Conservation (phyloP, 1,284 basidiomycete species). For the Heterobasidion occidentale region DNA sequence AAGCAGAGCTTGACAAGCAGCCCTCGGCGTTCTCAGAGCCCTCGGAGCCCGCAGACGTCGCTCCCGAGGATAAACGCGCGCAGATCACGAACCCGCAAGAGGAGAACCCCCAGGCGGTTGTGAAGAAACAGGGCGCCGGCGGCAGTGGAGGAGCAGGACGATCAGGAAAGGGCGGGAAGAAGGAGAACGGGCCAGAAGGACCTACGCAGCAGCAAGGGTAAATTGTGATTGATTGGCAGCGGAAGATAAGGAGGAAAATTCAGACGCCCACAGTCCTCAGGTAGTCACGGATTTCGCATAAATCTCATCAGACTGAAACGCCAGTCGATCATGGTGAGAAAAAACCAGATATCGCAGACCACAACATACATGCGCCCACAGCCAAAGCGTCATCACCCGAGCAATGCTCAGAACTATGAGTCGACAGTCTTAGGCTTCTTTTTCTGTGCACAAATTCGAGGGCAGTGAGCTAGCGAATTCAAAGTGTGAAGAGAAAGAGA, state of each 20-base stretch:
- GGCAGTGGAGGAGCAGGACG: too few relatives aligned
- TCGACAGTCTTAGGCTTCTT: constrained; percentile 2
- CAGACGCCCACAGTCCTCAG: too few relatives aligned
- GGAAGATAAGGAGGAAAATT: too few relatives aligned
- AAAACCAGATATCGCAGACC: too few relatives aligned
- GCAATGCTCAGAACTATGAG: too few relatives aligned
- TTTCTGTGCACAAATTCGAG: not conserved
- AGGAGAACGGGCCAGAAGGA: not conserved
- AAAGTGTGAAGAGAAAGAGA: constrained; percentile 5
- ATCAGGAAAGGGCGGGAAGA: not conserved
- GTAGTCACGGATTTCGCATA: too few relatives aligned
- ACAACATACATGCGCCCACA: too few relatives aligned
- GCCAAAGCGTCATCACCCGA: too few relatives aligned
- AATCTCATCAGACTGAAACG: too few relatives aligned
- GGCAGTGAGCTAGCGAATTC: not conserved
- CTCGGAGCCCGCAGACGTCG: constrained; percentile 22
- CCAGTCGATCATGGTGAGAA: too few relatives aligned
- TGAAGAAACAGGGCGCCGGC: not conserved
- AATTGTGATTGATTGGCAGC: too few relatives aligned
- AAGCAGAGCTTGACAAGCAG: constrained; percentile 5
- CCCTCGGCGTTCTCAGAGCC: constrained; percentile 22
- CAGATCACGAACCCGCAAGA: constrained; percentile 20
- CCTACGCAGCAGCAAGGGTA: too few relatives aligned
- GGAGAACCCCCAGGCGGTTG: constrained; percentile 24
- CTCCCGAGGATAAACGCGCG: constrained; percentile 18